Evolutionary conservation across 2,329 filamentous ascomycete species (phyloP), one percentile per base, ranked within the genome.

Genomic region (Monilinia fructicola): DNA sequence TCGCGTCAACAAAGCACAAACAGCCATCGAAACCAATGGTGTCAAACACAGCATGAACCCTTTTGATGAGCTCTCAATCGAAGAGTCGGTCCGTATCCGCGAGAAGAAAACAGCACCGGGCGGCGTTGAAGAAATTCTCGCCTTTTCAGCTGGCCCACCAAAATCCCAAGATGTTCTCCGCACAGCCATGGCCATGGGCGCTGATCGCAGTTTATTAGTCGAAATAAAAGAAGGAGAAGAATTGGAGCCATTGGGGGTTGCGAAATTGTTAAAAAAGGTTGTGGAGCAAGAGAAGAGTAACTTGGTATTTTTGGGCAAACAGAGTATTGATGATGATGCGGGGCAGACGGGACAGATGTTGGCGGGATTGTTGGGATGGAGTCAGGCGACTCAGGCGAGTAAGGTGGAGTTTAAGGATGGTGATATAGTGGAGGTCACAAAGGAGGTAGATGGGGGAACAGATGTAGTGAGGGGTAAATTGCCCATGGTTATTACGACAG

Each of bases 41-140:
- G 93, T 98, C 76, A 98, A 98, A 81, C 94, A 98, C 85, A 93
- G 90, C 78, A 94, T 99, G 87, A 99, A 98, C 84, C 95, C 95
- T 26, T 99, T 99, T 81, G 95, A 99, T 83, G 95, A 99, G 80
- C 91, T 99, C 76, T 96, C 93, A 54, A 88, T 99, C 79, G 95
- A 99, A 81, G 95, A 98, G 82, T 92, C 93, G 62, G 91, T 97
- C 62, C 92, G 92, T 52, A 90, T 99, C 77, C 93, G 95, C 79
- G 94, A 98, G 79, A 90, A 91, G 83, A 90, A 91, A 79, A 79
- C 81, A 66, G 87, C 87, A 23, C 85, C 87, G 23, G 83, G 85
- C 71, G 89, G 90, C 74, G 93, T 99, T 69, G 89, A 93, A 73
- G 93, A 97, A 78, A 98, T 99, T 76, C 88, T 95, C 77, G 90